Base-by-base conservation (phyloP, 176 grass and related monocot species). In the Panicum miliaceum region DNA sequence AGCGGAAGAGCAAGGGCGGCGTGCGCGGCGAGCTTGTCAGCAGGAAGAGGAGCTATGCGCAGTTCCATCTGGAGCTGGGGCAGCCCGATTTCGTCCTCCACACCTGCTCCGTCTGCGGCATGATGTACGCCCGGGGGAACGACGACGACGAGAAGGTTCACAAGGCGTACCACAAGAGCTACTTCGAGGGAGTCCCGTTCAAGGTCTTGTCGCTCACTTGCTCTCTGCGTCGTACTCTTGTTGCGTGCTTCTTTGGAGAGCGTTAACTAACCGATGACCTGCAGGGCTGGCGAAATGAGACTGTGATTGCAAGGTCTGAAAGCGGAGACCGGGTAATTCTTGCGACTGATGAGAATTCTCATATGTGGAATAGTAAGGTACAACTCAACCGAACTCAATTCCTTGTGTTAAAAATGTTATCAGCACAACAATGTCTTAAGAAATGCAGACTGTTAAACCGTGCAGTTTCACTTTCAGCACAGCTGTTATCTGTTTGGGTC, bases 1-100 rank as follows among this genome's bases (percentile, higher is more conserved):
- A 89, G 43, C 75, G 12, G 68, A 76, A 36, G 70, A 42, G 75
- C 62, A 56, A 60, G 29, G 41, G 53, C 37, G 34, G 65, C 0
- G 36, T 46, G n/a, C 82, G 42, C 6, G 73, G 46, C 7, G 94
- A 85, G 62, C 23, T 90, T 20, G 54, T 85, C 42, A 90, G 86
- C 59, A 95, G 90, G 91, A 98, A 93, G 89, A 88, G 87, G 73
- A 95, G n/a, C 52, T 98, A 95, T 53, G 93, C 83, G 4, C 91
- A 95, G 88, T 93, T 93, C 87, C 89, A 98, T 81, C 84, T 98
- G 79, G 96, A 98, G 71, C 87, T 98, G 16, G 96, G 96, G 79
- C 96, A 98, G 82, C 73, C 91, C 20, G 83, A 98, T 78, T 98
- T 98, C 59, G 19, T 98, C 34, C 85, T 95, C 83, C 96, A 85